phyloP scores from a whole-genome alignment of 2,329 filamentous ascomycete species.

The Clarireedia sp. region DNA sequence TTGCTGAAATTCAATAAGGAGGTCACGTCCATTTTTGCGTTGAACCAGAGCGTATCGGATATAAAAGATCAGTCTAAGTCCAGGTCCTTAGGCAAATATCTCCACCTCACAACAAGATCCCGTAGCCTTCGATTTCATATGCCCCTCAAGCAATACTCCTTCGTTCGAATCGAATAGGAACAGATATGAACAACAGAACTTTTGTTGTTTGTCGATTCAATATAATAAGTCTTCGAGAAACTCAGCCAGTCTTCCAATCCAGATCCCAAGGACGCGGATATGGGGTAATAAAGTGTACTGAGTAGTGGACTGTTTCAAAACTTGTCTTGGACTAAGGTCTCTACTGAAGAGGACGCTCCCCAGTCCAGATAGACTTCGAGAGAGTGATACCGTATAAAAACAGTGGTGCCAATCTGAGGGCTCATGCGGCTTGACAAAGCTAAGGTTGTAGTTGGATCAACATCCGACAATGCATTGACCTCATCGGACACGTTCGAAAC shows the following conservation, averaged over 20 bases:
- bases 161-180: slow-evolving; percentile 1
- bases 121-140: neutral
- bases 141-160: neutral
- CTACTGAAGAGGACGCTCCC: slow-evolving; percentile 17
- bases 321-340: slow-evolving; percentile 20
- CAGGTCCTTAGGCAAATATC: neutral
- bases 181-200: neutral
- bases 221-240: neutral
- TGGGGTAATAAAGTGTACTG: slow-evolving; percentile 14
- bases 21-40: slow-evolving; percentile 29
- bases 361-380: slow-evolving; percentile 23
- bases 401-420: slow-evolving; percentile 17
- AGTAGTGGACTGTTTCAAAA: slow-evolving; percentile 24
- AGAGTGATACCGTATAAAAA: slow-evolving; percentile 22
- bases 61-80: neutral
- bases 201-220: slow-evolving; percentile 5
- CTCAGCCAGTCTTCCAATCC: slow-evolving; percentile 13
- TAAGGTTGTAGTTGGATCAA: slow-evolving; percentile 23
- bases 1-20: slow-evolving; percentile 28
- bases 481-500: slow-evolving; percentile 29
- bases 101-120: slow-evolving; percentile 5
- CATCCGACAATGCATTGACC: slow-evolving; percentile 30
- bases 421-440: slow-evolving; percentile 20
- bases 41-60: neutral
- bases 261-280: slow-evolving; percentile 7